Evolutionary conservation across 768 basidiomycete genomes (phyloP).

Genomic region (Megacollybia marginata): DNA sequence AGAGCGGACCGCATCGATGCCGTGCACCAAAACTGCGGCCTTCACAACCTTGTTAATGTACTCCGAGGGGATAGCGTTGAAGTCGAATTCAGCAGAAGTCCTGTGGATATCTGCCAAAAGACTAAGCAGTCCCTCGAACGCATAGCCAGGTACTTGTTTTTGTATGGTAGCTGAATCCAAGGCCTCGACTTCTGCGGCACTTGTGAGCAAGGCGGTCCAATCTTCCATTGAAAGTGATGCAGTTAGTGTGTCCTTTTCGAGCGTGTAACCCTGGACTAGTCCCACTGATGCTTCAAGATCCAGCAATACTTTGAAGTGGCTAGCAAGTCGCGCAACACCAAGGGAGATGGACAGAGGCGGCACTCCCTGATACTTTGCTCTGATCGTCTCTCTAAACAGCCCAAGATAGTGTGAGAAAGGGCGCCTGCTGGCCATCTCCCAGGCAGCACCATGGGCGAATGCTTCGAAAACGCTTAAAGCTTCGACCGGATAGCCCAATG

Average conservation of each 20-base stretch:
- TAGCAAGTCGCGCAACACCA: background rate
- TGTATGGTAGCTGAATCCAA: background rate
- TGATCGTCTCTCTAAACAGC: background rate
- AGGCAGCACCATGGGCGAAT: background rate
- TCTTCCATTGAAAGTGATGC: constrained; percentile 6
- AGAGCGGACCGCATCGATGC: background rate
- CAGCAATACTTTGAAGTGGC: no score
- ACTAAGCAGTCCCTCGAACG: background rate
- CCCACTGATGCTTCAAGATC: no score
- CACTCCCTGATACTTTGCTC: background rate
- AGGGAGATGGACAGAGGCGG: background rate
- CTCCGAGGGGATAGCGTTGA: background rate
- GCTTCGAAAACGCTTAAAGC: background rate
- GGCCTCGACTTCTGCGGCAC: background rate
- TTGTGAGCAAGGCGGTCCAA: constrained; percentile 25
- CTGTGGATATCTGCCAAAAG: constrained; percentile 1
- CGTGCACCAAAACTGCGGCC: background rate
- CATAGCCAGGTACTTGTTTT: background rate
- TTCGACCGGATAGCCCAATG: background rate
- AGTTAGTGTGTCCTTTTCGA: no score
- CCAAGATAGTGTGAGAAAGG: background rate
- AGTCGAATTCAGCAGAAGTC: constrained; percentile 25
- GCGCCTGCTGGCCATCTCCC: background rate
- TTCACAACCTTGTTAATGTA: background rate
- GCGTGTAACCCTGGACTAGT: no score